Percentiles rank a stretch among this genome's conserved stretches.
Conservation (phyloP, 2,329 filamentous ascomycete genomes). For the Colletotrichum chlorophyti region DNA sequence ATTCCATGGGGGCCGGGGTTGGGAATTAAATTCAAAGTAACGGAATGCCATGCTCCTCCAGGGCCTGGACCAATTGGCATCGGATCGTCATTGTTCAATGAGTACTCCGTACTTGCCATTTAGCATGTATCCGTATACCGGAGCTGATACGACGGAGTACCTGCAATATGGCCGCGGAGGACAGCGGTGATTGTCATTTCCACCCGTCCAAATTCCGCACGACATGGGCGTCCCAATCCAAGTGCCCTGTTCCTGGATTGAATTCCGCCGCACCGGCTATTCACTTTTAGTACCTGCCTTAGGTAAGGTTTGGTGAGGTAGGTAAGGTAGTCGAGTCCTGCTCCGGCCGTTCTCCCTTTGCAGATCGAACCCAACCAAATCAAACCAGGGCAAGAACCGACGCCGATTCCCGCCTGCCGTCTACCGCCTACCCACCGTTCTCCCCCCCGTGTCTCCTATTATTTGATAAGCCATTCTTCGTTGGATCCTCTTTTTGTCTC, state of each 20-base stretch:
- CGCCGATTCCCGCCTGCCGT: no score
- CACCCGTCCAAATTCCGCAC: constrained; percentile 16
- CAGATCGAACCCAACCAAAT: not conserved
- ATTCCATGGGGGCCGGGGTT: not conserved
- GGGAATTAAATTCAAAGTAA: constrained; percentile 13
- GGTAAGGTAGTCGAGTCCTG: no score
- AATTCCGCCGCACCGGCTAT: constrained; percentile 15
- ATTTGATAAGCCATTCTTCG: no score
- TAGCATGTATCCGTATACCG: not conserved
- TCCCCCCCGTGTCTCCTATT: no score
- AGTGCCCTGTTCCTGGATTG: constrained; percentile 28
- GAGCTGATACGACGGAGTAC: not conserved
- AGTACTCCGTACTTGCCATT: not conserved
- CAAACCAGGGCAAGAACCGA: not conserved
- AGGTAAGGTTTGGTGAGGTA: no score
- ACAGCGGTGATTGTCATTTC: constrained; percentile 25
- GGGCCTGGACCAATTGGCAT: not conserved
- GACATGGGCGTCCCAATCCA: no score
- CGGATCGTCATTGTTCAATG: no score
- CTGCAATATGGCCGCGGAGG: no score
- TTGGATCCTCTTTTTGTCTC: no score
- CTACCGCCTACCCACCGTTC: no score
- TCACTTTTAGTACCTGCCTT: no score
- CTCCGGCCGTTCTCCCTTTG: no score
- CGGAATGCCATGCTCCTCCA: constrained; percentile 7